Evolutionary conservation across 2,329 filamentous ascomycete species (phyloP).

Genomic region (Leptographium lundbergii): DNA sequence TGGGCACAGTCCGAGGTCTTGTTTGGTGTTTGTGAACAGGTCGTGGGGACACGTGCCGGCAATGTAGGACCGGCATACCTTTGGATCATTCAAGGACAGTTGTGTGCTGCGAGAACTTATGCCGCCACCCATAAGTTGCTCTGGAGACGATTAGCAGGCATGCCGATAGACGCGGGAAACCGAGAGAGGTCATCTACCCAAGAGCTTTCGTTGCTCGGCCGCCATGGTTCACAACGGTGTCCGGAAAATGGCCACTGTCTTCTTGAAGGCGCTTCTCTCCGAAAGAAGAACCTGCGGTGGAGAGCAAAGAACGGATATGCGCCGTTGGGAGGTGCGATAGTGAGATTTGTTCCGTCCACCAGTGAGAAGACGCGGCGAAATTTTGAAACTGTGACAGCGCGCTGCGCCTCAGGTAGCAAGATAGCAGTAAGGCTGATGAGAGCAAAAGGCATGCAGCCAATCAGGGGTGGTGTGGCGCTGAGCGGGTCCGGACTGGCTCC

Average conservation of each 20-base stretch:
- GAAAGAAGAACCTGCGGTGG: neutral
- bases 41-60: constrained; percentile 94
- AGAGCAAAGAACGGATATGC: neutral
- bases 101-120: constrained; percentile 63
- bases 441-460: neutral
- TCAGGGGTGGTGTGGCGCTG: neutral
- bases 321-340: no score
- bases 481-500: neutral
- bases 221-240: constrained; percentile 50
- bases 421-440: neutral
- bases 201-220: constrained; percentile 93
- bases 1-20: constrained; percentile 82
- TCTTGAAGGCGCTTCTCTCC: neutral
- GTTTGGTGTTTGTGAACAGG: constrained; percentile 98
- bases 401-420: neutral
- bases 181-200: constrained; percentile 36
- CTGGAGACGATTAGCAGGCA: constrained; percentile 25
- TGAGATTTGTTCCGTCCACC: neutral
- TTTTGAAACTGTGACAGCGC: neutral
- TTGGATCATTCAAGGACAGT: constrained; percentile 78
- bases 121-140: constrained; percentile 83
- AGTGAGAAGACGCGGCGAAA: neutral
- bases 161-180: neutral
- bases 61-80: constrained; percentile 90
- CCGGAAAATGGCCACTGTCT: neutral